A percentile compares a stretch with the other conserved stretches of the same genome.
phyloP scores from a whole-genome alignment of 805 yeast genomes.

The Ogataea henricii region DNA sequence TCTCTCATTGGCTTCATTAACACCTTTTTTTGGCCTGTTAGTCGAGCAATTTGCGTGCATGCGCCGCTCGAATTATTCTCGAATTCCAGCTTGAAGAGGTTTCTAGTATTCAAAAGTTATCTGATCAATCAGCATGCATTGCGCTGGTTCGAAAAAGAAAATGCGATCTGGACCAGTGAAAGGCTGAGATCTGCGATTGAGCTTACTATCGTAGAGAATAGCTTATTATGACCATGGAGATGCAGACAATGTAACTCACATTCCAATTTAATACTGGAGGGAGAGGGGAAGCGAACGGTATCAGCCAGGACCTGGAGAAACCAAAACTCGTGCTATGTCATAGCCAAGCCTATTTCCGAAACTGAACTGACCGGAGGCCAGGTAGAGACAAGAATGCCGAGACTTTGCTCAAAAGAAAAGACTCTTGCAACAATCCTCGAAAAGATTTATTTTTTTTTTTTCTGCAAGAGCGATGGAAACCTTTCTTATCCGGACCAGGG shows the following conservation, averaged over 20 bases:
- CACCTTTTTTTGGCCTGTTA: no score
- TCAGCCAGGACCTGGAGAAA: no score
- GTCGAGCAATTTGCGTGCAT: no score
- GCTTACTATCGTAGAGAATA: not conserved
- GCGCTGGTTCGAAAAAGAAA: not conserved
- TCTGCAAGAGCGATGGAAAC: not conserved
- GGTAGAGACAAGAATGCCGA: no score
- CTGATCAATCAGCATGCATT: constrained; percentile 6
- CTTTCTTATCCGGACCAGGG: not conserved
- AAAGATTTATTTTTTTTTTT: not conserved
- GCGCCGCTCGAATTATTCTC: not conserved
- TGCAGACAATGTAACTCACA: not conserved
- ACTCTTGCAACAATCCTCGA: not conserved
- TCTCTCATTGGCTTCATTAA: not conserved
- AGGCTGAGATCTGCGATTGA: not conserved
- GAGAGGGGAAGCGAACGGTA: no score
- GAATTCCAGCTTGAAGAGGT: not conserved
- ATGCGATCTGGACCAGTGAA: not conserved
- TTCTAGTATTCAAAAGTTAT: not conserved
- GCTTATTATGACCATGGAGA: not conserved
- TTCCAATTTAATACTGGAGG: not conserved
- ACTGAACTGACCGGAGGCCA: no score
- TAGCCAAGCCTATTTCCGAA: no score
- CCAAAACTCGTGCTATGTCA: no score
- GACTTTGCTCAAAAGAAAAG: not conserved